These are phyloP conservation scores for Spergularia bocconei DNA, from an alignment of 148 eudicot species.

Conservation along the genomic window DNA sequence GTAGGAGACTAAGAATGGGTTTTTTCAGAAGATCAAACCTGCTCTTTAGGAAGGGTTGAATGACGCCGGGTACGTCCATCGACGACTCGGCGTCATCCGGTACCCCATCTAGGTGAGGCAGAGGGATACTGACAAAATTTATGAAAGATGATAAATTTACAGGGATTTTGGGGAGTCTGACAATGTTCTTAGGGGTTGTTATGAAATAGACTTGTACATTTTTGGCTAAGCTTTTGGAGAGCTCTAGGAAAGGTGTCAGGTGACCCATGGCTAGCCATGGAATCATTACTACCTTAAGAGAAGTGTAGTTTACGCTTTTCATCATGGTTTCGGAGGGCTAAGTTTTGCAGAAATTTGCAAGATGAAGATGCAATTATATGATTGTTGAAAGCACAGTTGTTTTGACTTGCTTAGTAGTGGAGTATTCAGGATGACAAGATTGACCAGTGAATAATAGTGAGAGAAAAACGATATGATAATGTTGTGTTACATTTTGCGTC, in stretches of 20 bases:
- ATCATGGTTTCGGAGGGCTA: conserved; percentile 2
- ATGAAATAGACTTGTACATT: conserved; percentile 44
- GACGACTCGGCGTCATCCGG: conserved; percentile 58
- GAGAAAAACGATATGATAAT: too few relatives aligned
- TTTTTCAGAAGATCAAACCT: conserved; percentile 47
- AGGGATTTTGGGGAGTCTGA: conserved; percentile 48
- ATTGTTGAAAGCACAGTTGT: too few relatives aligned
- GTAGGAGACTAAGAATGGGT: conserved; percentile 28
- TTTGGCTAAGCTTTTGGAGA: conserved; percentile 50
- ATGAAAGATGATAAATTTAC: conserved; percentile 29
- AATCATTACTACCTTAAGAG: conserved; percentile 58
- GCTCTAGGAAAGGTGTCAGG: conserved; percentile 51
- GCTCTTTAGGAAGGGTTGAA: conserved; percentile 44
- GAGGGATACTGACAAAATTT: conserved; percentile 31
- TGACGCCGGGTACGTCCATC: conserved; percentile 51
- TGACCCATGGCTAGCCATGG: conserved; percentile 90
- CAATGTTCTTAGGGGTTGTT: conserved; percentile 62
- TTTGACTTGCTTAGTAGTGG: too few relatives aligned
- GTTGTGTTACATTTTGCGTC: too few relatives aligned
- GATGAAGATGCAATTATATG: neutral
- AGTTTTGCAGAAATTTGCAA: neutral
- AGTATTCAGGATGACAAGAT: too few relatives aligned
- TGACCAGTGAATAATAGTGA: too few relatives aligned
- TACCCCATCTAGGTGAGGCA: conserved; percentile 39
- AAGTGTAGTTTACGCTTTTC: neutral